These are phyloP conservation scores for Thielaviopsis euricoi DNA, from an alignment of 2,329 filamentous ascomycete genomes.

Conservation along the genomic window DNA sequence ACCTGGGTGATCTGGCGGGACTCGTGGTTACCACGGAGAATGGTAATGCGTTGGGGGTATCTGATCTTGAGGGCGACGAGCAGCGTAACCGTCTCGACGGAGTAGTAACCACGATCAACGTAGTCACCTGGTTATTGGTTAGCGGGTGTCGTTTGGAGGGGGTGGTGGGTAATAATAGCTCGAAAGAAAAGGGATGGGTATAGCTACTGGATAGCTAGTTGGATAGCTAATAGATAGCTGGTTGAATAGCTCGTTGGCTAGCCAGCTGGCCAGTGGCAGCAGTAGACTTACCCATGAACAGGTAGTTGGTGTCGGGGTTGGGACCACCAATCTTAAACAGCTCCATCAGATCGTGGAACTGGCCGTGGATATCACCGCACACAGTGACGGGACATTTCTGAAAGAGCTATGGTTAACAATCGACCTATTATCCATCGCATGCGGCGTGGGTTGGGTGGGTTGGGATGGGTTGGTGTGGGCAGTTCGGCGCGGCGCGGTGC, in stretches of 20 bases:
- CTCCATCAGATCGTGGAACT: conserved; percentile 99
- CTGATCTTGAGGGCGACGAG: conserved; percentile 95
- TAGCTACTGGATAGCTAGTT: no score
- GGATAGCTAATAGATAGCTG: no score
- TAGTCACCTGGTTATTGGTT: conserved; percentile 56
- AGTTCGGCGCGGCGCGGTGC: background rate
- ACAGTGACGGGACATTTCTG: conserved; percentile 98
- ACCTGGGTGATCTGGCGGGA: conserved; percentile 98
- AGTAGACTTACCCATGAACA: conserved; percentile 73
- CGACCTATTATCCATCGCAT: background rate
- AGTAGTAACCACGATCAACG: conserved; percentile 97
- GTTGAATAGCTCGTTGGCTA: no score
- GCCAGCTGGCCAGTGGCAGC: background rate
- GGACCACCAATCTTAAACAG: conserved; percentile 97
- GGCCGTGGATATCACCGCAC: conserved; percentile 96
- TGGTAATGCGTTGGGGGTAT: conserved; percentile 94
- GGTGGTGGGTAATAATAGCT: no score
- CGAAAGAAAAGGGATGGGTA: no score
- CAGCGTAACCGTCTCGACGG: conserved; percentile 91
- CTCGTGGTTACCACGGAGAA: conserved; percentile 97
- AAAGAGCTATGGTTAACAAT: conserved; percentile 1
- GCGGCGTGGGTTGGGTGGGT: no score
- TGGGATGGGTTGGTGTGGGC: no score
- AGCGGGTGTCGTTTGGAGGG: background rate
- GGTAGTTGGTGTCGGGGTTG: conserved; percentile 96